Evolutionary conservation across 2,329 filamentous ascomycete species (phyloP), one percentile per base, ranked within the genome.

Genomic region (Coleophoma cylindrospora): DNA sequence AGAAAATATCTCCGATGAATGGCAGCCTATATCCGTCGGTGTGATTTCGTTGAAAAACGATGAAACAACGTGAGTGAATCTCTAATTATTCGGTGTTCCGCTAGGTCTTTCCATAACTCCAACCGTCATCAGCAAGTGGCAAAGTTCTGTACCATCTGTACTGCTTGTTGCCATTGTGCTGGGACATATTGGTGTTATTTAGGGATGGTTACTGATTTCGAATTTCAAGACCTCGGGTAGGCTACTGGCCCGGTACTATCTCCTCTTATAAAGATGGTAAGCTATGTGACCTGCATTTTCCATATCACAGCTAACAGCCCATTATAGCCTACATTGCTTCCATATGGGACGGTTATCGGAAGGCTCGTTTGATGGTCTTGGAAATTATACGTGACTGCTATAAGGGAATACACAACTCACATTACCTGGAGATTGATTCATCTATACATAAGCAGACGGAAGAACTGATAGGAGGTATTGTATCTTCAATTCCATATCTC

Each of bases 321-420:
- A 10, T 4, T 48, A 40, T 17, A 50, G 49, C 40, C 40, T 81
- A 74, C 71, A 74, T 80, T 43, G 74, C 74, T 21, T 76, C 71
- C 53, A 69, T 80, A 7, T 77, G 73, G 71, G 82, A 81, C 61
- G 68, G 76, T 68, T 68, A 72, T 56, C 71, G 79, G 13, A 72
- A 74, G 14, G 70, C 73, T 9, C 70, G 78, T 3, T 67, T 83
- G 32, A 70, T 79, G 41, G 67, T 81, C 12, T 71, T 74, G 2
- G 73, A 76, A 27, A 64, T 80, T 22, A 73, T 75, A 46, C 75
- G 82, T 6, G 50, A 34, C 3, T 40, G 49, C 36, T n/a, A 43
- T 21, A 14, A 27, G 10, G 2, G 15, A 3, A 48, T 36, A 10
- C 36, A 50, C 8, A 36, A 13, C 9, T 34, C 37, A 12, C 34